These are phyloP conservation scores for Dioscorea zingiberensis DNA, from an alignment of 106 monocot species.

Conservation along the genomic window DNA sequence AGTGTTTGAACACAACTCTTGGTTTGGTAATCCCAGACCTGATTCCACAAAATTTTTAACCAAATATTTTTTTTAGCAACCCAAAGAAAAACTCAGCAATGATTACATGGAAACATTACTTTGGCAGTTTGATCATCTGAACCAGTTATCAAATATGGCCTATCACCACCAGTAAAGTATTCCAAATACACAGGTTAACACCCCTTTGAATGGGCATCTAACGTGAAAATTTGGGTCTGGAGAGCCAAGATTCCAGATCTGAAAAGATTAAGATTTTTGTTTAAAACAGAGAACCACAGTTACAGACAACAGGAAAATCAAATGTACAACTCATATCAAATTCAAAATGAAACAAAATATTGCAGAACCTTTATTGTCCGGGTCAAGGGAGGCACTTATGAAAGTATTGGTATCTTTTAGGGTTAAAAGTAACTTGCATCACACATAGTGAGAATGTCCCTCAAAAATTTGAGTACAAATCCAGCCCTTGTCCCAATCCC, in stretches of 20 bases:
- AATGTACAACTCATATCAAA: neutral
- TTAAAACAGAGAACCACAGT: no score
- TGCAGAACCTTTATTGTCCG: constrained; percentile 77
- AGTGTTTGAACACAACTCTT: constrained; percentile 94
- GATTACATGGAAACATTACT: constrained; percentile 26
- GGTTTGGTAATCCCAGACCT: constrained; percentile 99
- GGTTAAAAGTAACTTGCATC: constrained; percentile 99
- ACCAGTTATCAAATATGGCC: constrained; percentile 92
- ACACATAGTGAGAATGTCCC: constrained; percentile 96
- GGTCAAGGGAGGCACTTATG: constrained; percentile 95
- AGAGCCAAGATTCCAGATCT: constrained; percentile 99
- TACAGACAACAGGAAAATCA: neutral
- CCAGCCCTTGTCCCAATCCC: constrained; percentile 99
- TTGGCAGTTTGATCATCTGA: constrained; percentile 98
- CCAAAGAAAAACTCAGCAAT: no score
- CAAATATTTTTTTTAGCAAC: no score
- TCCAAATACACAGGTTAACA: constrained; percentile 97
- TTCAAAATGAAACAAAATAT: neutral
- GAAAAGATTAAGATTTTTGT: neutral
- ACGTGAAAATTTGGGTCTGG: constrained; percentile 95
- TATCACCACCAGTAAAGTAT: constrained; percentile 95
- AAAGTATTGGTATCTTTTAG: constrained; percentile 98
- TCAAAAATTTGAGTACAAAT: constrained; percentile 96
- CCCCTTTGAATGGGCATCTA: constrained; percentile 96
- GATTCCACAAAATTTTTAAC: constrained; percentile 10